Base-by-base conservation (phyloP, 2,329 filamentous ascomycete species). In the Verticillium alfalfae region DNA sequence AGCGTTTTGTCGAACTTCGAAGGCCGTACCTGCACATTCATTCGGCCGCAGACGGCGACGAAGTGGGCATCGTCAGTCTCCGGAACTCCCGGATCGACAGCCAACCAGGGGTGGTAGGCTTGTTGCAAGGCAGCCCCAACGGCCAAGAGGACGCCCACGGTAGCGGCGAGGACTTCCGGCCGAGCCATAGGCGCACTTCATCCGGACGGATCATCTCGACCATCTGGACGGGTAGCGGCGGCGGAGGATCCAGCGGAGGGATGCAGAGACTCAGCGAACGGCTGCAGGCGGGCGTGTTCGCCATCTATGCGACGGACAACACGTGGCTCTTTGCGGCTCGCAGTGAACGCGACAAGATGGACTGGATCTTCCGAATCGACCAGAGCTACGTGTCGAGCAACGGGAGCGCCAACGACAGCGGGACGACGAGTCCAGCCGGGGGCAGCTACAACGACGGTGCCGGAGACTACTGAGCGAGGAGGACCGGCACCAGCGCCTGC, bases 351-450 rank as follows among this genome's bases (percentile, higher is more conserved):
- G 93, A 97, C 75, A 97, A 97, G 81, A 89, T 93, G 68, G 95
- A 98, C 73, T 99, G 95, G 95, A 97, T 99, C 68, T 85, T 96
- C 75, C 89, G 90, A 70, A 92, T 99, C 68, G 95, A 99, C 75
- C 90, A 97, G 79, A 91, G 89, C 59, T 86, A 84, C 67, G 74
- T 83, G 68, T 79, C 81, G 39, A 79, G 75, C 12, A 78, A 74
- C 60, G 78, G 77, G 54, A 82, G 79, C 64, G 68, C 66, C 52
- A 74, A 68, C 49, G 71, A 70, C 52, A 80, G 76, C 64, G 73
- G 73, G 16, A 70, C 73, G 22, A 75, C 71, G 37, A 79, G 76
- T 61, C 77, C 77, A 45, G 59, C 59, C 5, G 60, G 64, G n/a
- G 61, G 39, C 2, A 62, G 60, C 60, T 55, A 57, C 13, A 55